Conservation (phyloP, 2,329 filamentous ascomycete species). For the Epichloe baconii region DNA sequence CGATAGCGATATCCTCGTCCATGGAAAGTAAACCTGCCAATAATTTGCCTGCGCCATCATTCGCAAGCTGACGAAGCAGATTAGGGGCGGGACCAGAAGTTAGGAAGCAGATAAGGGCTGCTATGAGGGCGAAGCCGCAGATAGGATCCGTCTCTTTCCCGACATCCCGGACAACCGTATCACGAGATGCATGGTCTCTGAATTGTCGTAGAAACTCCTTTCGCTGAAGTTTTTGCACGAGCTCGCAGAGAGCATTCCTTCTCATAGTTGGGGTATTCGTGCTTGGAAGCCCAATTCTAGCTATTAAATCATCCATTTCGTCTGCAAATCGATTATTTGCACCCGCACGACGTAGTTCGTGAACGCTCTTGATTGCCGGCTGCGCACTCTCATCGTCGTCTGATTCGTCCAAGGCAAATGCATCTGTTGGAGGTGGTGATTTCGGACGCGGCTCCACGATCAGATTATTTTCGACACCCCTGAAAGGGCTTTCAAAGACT, state of each 20-base stretch:
- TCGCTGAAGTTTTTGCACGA: constrained; percentile 45
- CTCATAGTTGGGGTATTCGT: constrained; percentile 36
- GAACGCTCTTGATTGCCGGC: constrained; percentile 46
- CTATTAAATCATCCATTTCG: constrained; percentile 50
- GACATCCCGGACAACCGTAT: constrained; percentile 51
- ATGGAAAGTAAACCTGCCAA: constrained; percentile 41
- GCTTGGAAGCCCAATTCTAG: constrained; percentile 42
- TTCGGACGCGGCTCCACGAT: constrained; percentile 11
- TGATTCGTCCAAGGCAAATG: constrained; percentile 14
- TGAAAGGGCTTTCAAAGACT: constrained; percentile 8
- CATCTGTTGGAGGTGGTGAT: constrained; percentile 12
- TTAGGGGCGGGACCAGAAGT: constrained; percentile 46
- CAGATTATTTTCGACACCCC: constrained; percentile 6
- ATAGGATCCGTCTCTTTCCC: constrained; percentile 46
- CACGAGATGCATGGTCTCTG: constrained; percentile 58
- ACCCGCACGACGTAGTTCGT: constrained; percentile 52
- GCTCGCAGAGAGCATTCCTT: constrained; percentile 45
- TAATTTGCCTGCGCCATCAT: constrained; percentile 40
- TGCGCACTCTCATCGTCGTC: constrained; percentile 30
- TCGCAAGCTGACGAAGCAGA: constrained; percentile 41
- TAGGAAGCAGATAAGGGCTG: constrained; percentile 50
- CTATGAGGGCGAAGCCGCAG: constrained; percentile 49
- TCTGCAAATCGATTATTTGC: constrained; percentile 54
- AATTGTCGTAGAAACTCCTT: constrained; percentile 57
- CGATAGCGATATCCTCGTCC: constrained; percentile 40